These are phyloP conservation scores for Opeltia flavorubescens DNA, from an alignment of 495 filamentous ascomycete species.

Conservation along the genomic window DNA sequence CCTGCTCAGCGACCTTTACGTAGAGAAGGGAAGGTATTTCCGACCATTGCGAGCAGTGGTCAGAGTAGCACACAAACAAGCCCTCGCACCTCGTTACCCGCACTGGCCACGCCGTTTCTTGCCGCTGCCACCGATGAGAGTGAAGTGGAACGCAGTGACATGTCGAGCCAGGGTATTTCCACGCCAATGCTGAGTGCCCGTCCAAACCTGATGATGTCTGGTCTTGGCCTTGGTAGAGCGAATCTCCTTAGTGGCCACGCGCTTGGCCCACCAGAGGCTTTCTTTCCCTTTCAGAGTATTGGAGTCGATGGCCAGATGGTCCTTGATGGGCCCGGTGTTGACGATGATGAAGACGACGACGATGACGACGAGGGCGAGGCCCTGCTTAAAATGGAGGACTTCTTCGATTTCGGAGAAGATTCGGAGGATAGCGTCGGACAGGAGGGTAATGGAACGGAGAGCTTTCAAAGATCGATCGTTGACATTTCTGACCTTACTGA, in stretches of 20 bases:
- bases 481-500: constrained; percentile 17
- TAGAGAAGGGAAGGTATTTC: constrained; percentile 2
- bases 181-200: constrained; percentile 52
- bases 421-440: constrained; percentile 42
- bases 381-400: constrained; percentile 52
- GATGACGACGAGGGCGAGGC: constrained; percentile 51
- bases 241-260: constrained; percentile 49
- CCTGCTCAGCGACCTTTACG: constrained; percentile 25
- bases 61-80: constrained; percentile 40
- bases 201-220: constrained; percentile 66
- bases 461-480: constrained; percentile 10
- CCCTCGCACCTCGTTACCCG: constrained; percentile 18
- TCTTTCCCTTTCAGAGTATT: constrained; percentile 54
- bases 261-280: constrained; percentile 61
- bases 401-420: constrained; percentile 53
- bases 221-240: constrained; percentile 37
- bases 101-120: constrained; percentile 3
- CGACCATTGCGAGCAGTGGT: constrained; percentile 29
- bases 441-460: constrained; percentile 9
- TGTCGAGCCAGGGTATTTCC: constrained; percentile 31
- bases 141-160: constrained; percentile 34
- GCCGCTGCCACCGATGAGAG: constrained; percentile 32
- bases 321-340: constrained; percentile 10
- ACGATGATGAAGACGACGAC: constrained; percentile 38
- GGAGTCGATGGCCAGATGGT: constrained; percentile 35